phyloP scores from a whole-genome alignment of 2,329 filamentous ascomycete species.

The Tolypocladium tundrense region DNA sequence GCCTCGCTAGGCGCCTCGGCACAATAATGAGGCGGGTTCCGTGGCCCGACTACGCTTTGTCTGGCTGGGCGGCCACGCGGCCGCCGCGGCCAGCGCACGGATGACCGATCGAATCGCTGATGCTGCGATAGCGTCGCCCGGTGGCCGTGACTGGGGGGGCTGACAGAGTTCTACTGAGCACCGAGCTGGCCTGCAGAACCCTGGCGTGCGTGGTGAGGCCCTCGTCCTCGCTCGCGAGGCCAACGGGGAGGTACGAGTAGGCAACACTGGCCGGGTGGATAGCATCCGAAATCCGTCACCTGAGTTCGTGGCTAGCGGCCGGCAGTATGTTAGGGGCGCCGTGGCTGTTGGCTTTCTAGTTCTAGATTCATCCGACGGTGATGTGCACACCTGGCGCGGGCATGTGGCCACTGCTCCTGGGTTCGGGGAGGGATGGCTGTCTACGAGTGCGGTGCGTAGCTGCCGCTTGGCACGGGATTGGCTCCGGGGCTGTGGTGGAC shows the following conservation, averaged over 20 bases:
- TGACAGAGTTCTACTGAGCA: background rate
- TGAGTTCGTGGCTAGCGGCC: background rate
- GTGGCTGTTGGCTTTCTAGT: background rate
- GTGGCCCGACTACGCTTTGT: background rate
- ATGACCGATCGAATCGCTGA: background rate
- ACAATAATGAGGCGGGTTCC: background rate
- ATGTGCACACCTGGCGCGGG: background rate
- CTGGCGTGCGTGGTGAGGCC: background rate
- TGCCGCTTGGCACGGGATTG: background rate
- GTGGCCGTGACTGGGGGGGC: background rate
- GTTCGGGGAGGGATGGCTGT: background rate
- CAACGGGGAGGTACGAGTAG: background rate
- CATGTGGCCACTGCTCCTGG: background rate
- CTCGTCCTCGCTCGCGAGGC: background rate
- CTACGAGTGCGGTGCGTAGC: background rate
- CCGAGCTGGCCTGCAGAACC: background rate
- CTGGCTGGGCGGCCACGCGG: background rate
- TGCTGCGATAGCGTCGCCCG: background rate
- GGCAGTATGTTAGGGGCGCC: background rate
- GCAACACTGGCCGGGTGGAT: background rate
- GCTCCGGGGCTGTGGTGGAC: background rate
- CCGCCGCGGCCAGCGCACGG: background rate
- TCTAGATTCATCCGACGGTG: background rate
- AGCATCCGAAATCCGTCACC: background rate
- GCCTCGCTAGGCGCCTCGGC: background rate